Percentiles rank a stretch among this genome's conserved stretches.
phyloP scores from a whole-genome alignment of 257 asterid genomes.

The Pogostemon cablin region DNA sequence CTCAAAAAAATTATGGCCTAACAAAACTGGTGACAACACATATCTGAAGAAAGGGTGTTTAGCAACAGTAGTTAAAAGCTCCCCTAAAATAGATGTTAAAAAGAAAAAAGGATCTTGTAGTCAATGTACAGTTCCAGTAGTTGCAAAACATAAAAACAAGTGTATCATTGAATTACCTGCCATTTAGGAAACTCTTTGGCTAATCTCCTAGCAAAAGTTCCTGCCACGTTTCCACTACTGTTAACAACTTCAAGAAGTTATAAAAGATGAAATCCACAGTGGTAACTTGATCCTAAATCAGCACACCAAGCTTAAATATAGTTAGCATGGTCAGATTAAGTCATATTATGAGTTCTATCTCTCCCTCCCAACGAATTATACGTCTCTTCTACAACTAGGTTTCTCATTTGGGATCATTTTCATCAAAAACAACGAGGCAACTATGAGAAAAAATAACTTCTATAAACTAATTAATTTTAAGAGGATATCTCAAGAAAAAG shows the following conservation, averaged over 20 bases:
- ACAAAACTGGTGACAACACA: neutral
- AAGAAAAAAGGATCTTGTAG: neutral
- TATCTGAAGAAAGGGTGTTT: constrained; percentile 10
- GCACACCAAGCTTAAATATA: neutral
- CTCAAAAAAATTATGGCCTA: constrained; percentile 5
- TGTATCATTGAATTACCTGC: constrained; percentile 60
- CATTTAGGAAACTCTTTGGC: constrained; percentile 94
- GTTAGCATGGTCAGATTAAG: neutral
- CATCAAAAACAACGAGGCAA: neutral
- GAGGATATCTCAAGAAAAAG: constrained; percentile 8
- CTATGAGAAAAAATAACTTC: neutral
- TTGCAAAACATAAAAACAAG: constrained; percentile 18
- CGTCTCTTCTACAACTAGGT: too few species aligned
- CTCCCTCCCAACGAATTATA: neutral
- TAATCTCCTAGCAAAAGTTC: constrained; percentile 90
- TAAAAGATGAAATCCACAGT: neutral
- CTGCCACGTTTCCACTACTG: constrained; percentile 46
- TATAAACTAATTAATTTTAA: neutral
- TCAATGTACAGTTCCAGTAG: constrained; percentile 4
- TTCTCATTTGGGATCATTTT: neutral
- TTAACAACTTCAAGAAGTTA: constrained; percentile 22
- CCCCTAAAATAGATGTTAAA: neutral
- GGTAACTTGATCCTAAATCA: neutral
- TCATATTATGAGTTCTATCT: neutral
- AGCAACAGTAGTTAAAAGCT: constrained; percentile 19